Base-by-base conservation (phyloP, 2,329 filamentous ascomycete genomes). In the Lachnellula arida region DNA sequence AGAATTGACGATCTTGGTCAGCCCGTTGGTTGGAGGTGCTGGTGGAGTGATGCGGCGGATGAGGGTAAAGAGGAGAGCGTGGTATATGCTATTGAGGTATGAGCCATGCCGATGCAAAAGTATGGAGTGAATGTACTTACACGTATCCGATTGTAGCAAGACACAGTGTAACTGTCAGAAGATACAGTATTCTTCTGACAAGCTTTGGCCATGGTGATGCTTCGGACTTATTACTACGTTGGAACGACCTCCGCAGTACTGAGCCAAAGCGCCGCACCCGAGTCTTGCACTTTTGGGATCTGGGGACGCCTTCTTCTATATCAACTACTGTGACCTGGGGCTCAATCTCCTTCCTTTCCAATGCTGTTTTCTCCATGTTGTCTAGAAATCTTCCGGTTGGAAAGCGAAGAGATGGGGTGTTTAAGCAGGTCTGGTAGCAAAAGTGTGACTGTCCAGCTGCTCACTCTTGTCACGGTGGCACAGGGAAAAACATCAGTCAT, bases 21-120 rank as follows among this genome's bases (percentile, higher is more conserved):
- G 49, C 4, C 62, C 60, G 23, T 58, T 64, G 9, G 42, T 39
- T 84, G 82, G 83, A 84, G 79, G 78, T 73, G 40, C 47, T 72
- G 25, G 75, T 75, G 60, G 75, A 76, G 34, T 68, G 72, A 59
- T 60, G 75, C 52, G 78, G 74, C 57, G 68, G 78, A 66, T 39
- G 5, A 62, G 55, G 39, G 53, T 46, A 4, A 61, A 15, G 44
- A 63, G 35, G n/a, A 63, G 39, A 12, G 58, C 46, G 37, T 60
- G 56, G 49, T 58, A 56, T 11, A 60, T 54, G 49, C 57, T 62
- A 19, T 11, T 46, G 6, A 32, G 9, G n/a, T 42, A 42, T 17
- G 39, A 42, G 39, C 39, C 15, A 42, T 42, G 39, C 6, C 25
- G 4, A 53, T 19, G 49, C n/a, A 12, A 43, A 46, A 37, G 35